Evolutionary conservation across 2,329 filamentous ascomycete species (phyloP), one percentile per base, ranked within the genome.

Genomic region (Elsinoe australis): DNA sequence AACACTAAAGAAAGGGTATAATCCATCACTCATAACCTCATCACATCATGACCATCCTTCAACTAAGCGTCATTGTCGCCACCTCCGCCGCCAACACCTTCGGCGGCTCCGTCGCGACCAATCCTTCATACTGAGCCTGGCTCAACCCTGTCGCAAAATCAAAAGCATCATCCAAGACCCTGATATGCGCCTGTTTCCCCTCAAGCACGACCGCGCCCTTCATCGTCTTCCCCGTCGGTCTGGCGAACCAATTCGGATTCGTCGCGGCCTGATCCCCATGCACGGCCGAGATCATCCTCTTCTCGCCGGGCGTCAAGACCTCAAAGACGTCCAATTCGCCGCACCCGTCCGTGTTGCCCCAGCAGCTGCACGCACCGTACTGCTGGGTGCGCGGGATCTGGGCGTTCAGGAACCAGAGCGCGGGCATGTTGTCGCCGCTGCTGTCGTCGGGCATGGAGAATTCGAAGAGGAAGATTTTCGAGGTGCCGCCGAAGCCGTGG

Each of bases 381-480:
- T 50, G 48, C 31, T 50, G 48, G n/a, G 48, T 50, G 29, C 48
- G 38, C 31, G 48, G 48, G 21, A 50, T 50, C 17, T 32, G 48
- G 2, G 48, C 48, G 48, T 50, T 50, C 4, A 50, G 48, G 26
- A 50, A 36, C 48, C 48, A 50, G 3, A 50, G 17, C 3, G 48
- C 48, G 18, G 48, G 48, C 48, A 42, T 41, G 32, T 50, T 18
- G 7, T 10, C 28, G 10, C 48, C 48, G 29, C 17, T 2, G 17
- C 10, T 9, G 45, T 28, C 47, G 39, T 50, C 5, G 38, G 48
- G 48, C 48, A 50, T 50, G 18, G 5, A 21, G 48, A 50, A 50
- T 21, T 50, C 48, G 38, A 50, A 46, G 38, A 50, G 48, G 39
- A 50, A 50, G 39, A 50, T 45, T 21, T 50, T 50, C 18, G 9